Percentiles rank a stretch among this genome's conserved stretches.
Evolutionary conservation across 495 filamentous ascomycete genomes (phyloP).

Genomic region (Penicillium steckii): DNA sequence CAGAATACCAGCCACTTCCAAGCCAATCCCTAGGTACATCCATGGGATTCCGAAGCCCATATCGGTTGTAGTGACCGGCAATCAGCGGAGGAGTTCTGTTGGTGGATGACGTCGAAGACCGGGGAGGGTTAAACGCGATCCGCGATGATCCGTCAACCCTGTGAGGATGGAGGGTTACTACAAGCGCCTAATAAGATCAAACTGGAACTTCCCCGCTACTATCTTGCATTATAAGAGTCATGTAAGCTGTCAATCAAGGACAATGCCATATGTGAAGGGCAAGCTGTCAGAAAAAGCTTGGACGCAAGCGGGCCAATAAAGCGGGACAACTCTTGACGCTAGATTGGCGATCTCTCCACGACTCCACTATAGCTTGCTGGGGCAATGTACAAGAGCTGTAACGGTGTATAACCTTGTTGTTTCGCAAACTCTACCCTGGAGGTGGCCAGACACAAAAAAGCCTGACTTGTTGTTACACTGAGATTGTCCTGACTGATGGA

Average conservation of each 20-base stretch:
- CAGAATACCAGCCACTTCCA: too few relatives aligned
- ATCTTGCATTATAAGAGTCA: too few relatives aligned
- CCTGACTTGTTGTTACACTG: slow-evolving; percentile 5
- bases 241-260: not conserved
- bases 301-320: slow-evolving; percentile 4
- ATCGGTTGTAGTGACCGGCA: too few relatives aligned
- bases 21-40: too few relatives aligned
- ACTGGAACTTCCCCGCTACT: too few relatives aligned
- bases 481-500: not conserved
- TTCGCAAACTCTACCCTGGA: not conserved
- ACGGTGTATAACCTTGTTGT: slow-evolving; percentile 9
- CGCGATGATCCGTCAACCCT: too few relatives aligned
- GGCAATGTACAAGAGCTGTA: not conserved
- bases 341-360: slow-evolving; percentile 1
- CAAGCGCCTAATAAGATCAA: too few relatives aligned
- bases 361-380: slow-evolving; percentile 3
- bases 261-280: not conserved
- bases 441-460: too few relatives aligned
- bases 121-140: not conserved
- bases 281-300: not conserved
- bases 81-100: too few relatives aligned
- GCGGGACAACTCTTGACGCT: slow-evolving; percentile 7
- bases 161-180: too few relatives aligned
- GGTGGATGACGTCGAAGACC: not conserved
- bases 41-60: too few relatives aligned